These are phyloP conservation scores for Apiosordaria backusii DNA, from an alignment of 495 filamentous ascomycete genomes.

Conservation along the genomic window DNA sequence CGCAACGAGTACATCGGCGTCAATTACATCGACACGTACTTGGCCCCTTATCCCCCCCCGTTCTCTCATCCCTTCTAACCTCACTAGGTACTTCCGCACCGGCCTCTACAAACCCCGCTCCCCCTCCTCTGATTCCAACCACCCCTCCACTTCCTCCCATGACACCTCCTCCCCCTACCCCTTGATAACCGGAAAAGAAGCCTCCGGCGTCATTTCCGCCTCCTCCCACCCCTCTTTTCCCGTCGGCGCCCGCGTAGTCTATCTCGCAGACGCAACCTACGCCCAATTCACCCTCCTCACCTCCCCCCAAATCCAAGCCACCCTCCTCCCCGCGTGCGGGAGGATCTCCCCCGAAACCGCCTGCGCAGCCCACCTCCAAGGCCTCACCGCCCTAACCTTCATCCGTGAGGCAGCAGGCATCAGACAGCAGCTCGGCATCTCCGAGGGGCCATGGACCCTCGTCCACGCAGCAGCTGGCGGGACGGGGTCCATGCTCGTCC, in stretches of 20 bases:
- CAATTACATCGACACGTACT: slow-evolving; percentile 82
- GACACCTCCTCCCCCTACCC: slow-evolving; percentile 56
- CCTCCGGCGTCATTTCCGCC: slow-evolving; percentile 48
- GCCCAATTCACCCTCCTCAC: slow-evolving; percentile 68
- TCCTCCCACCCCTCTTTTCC: slow-evolving; percentile 35
- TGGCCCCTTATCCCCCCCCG: background rate
- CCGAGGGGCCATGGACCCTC: slow-evolving; percentile 71
- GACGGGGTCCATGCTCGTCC: slow-evolving; percentile 72
- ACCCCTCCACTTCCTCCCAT: slow-evolving; percentile 90
- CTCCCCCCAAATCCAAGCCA: slow-evolving; percentile 51
- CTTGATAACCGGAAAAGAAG: slow-evolving; percentile 81
- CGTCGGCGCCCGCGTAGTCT: slow-evolving; percentile 69
- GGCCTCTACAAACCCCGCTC: slow-evolving; percentile 71
- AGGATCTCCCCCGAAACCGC: slow-evolving; percentile 59
- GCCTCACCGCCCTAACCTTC: slow-evolving; percentile 79
- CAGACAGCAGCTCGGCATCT: slow-evolving; percentile 36
- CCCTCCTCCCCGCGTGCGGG: slow-evolving; percentile 62
- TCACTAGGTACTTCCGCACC: slow-evolving; percentile 75
- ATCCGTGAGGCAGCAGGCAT: slow-evolving; percentile 74
- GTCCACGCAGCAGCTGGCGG: slow-evolving; percentile 91
- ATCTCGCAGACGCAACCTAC: slow-evolving; percentile 59
- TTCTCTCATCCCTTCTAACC: slow-evolving; percentile 12
- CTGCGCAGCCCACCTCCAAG: slow-evolving; percentile 72
- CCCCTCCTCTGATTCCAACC: slow-evolving; percentile 45
- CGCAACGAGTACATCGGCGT: slow-evolving; percentile 83